Evolutionary conservation across 805 yeast species (phyloP), one percentile per base, ranked within the genome.

Genomic region (Metschnikowia lochheadii): DNA sequence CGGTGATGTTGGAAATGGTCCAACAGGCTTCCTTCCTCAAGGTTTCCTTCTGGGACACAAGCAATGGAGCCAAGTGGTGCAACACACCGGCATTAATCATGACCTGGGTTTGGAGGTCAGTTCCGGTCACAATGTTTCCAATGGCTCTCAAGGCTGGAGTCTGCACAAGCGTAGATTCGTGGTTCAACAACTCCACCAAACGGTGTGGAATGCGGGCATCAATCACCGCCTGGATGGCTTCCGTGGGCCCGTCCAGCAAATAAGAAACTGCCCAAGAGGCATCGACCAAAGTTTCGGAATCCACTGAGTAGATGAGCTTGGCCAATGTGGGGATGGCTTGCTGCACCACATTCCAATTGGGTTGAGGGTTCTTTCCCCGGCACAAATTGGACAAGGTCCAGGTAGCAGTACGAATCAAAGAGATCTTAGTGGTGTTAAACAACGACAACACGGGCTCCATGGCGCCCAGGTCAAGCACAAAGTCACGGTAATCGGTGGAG

Each of bases 241-340:
- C 91, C 57, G 87, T 77, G 32, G 96, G 82, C 32, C 99, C 99
- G 69, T 94, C 99, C 48, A 94, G 84, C 51, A 94, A 72, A 68
- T 94, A 94, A 1, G 97, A 89, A 49, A 94, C 90, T 13, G 98
- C 97, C 99, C 99, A 94, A 73, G 97, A 89, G 37, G 99, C 97
- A 69, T 94, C 99, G 56, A 90, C 89, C 64, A 94, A 76, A 32
- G 97, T 91, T 73, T 94, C 99, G 40, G 85, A 84, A 67, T 94
- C 99, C 56, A 85, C 80, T 11, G 96, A 87, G 67, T 86, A 94
- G 59, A 94, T 87, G 59, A 94, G 79, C 72, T 89, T 88, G 46
- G 97, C 89, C 66, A 94, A 78, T 14, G 96, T 87, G 55, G 98
- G 98, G 61, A 92, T 77, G 38, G 96, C 96, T 59, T 81, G 79